A percentile compares a stretch with the other conserved stretches of the same genome.
These are phyloP conservation scores for Brassica incana DNA, from an alignment of 345 rosid species.

Conservation along the genomic window DNA sequence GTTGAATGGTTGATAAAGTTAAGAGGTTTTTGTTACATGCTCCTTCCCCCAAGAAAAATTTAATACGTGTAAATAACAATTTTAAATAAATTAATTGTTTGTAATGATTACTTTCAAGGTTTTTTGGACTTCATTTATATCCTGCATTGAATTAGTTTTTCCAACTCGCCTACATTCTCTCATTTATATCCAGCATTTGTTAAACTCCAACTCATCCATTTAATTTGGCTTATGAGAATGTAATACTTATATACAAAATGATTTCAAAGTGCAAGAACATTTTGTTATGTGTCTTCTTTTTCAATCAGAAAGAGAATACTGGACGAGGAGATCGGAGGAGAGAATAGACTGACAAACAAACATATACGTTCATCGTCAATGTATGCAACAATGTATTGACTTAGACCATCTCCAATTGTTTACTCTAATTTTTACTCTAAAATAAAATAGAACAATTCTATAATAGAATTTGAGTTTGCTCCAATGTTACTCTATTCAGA, in stretches of 20 bases:
- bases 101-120: background rate
- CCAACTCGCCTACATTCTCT: background rate
- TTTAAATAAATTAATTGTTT: background rate
- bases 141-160: background rate
- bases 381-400: too few relatives aligned
- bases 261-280: too few relatives aligned
- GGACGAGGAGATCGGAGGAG: background rate
- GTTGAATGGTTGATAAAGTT: constrained; percentile 1
- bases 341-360: too few relatives aligned
- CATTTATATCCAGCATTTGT: background rate
- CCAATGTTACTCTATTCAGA: too few relatives aligned
- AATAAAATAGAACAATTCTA: too few relatives aligned
- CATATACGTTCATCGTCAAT: too few relatives aligned
- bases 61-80: background rate
- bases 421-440: too few relatives aligned
- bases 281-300: background rate
- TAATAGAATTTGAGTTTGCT: too few relatives aligned
- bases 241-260: too few relatives aligned
- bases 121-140: background rate
- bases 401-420: too few relatives aligned
- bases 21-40: background rate
- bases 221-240: background rate
- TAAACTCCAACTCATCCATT: background rate
- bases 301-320: background rate
- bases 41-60: background rate